Evolutionary conservation across 495 filamentous ascomycete genomes (phyloP).

Genomic region (Neurospora sp.): DNA sequence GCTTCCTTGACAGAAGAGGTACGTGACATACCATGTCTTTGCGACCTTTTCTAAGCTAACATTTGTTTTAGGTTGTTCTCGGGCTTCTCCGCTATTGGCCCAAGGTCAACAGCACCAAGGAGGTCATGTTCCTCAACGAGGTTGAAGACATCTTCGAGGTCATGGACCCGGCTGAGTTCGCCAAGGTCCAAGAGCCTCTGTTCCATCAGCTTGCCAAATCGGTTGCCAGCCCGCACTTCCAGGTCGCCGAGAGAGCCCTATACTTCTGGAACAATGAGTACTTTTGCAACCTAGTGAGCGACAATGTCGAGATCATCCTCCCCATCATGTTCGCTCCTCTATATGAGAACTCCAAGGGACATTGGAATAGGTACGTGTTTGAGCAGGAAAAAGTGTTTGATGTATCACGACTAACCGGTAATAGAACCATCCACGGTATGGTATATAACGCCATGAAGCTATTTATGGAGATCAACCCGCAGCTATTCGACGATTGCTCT

Average conservation of each 20-base stretch:
- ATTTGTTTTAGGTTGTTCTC: conserved; percentile 65
- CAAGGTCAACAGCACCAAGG: conserved; percentile 98
- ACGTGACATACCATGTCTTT: conserved; percentile 7
- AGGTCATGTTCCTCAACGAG: conserved; percentile 99
- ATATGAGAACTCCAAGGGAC: conserved; percentile 98
- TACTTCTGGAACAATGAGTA: conserved; percentile 99
- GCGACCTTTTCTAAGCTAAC: not conserved
- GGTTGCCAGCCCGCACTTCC: conserved; percentile 96
- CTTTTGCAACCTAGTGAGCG: conserved; percentile 98
- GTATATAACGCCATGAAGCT: conserved; percentile 99
- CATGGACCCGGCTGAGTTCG: conserved; percentile 98
- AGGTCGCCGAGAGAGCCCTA: conserved; percentile 92
- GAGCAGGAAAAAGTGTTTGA: not conserved
- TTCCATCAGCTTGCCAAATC: conserved; percentile 97
- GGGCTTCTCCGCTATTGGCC: conserved; percentile 96
- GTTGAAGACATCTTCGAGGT: conserved; percentile 99
- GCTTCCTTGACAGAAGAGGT: conserved; percentile 95
- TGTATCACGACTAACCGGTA: not conserved
- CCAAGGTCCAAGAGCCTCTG: conserved; percentile 93
- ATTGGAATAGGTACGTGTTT: conserved; percentile 83
- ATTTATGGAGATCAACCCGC: conserved; percentile 99
- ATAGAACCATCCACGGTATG: conserved; percentile 97
- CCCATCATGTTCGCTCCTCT: conserved; percentile 99
- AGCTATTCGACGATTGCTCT: conserved; percentile 96
- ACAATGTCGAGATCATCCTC: conserved; percentile 96